Evolutionary conservation across 2,329 filamentous ascomycete genomes (phyloP).

Genomic region (Alternaria consortialis): DNA sequence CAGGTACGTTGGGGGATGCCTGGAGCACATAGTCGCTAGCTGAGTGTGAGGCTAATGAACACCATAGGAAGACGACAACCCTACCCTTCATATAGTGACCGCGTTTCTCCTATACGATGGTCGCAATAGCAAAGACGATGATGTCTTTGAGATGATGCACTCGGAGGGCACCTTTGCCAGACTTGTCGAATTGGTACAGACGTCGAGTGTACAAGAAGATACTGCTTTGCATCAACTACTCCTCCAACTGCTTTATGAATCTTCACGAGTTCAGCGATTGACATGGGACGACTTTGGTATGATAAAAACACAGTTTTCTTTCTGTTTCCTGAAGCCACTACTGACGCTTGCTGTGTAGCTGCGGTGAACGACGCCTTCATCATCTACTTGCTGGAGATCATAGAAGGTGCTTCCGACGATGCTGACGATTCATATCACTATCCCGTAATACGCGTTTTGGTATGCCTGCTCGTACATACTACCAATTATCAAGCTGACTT

Average conservation of each 20-base stretch:
- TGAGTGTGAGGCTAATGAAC: slow-evolving; percentile 22
- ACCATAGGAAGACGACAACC: slow-evolving; percentile 81
- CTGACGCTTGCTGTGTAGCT: slow-evolving; percentile 49
- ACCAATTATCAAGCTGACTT: background rate
- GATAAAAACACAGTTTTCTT: slow-evolving; percentile 42
- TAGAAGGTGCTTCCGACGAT: slow-evolving; percentile 88
- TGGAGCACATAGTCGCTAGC: slow-evolving; percentile 4
- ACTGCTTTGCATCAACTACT: slow-evolving; percentile 79
- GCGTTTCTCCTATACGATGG: slow-evolving; percentile 90
- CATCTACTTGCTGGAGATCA: slow-evolving; percentile 81
- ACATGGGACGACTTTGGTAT: slow-evolving; percentile 77
- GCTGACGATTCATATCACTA: slow-evolving; percentile 94
- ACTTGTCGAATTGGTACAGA: slow-evolving; percentile 81
- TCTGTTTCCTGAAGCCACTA: background rate
- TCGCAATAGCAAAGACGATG: slow-evolving; percentile 76
- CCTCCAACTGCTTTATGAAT: slow-evolving; percentile 92
- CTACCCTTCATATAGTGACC: slow-evolving; percentile 81
- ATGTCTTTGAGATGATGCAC: slow-evolving; percentile 86
- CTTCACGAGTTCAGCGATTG: slow-evolving; percentile 89
- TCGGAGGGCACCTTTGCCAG: slow-evolving; percentile 83
- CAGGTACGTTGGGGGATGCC: slow-evolving; percentile 58
- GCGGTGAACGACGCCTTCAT: slow-evolving; percentile 80
- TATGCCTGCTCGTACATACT: slow-evolving; percentile 57
- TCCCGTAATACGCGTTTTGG: slow-evolving; percentile 89
- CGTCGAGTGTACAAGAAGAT: slow-evolving; percentile 68